phyloP scores from a whole-genome alignment of 208 protist species.

The Trypanosoma melophagium region DNA sequence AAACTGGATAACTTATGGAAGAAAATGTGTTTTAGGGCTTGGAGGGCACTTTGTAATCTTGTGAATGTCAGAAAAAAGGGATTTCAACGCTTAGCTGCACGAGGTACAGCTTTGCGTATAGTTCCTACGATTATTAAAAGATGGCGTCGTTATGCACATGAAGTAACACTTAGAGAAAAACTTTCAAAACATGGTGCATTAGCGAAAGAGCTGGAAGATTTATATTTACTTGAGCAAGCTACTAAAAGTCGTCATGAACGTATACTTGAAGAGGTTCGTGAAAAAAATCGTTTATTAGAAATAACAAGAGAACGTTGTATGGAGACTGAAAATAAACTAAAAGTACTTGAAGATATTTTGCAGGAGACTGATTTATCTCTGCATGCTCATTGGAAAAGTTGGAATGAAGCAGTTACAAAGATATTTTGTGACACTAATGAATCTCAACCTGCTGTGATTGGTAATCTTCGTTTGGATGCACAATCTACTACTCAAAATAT shows the following conservation, averaged over 20 bases:
- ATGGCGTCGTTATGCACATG: constrained; percentile 82
- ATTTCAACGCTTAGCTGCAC: constrained; percentile 56
- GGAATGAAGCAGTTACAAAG: constrained; percentile 47
- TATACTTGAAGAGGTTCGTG: constrained; percentile 62
- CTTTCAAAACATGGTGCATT: constrained; percentile 42
- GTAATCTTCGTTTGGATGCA: constrained; percentile 31
- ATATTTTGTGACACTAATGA: constrained; percentile 69
- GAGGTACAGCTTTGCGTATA: constrained; percentile 41
- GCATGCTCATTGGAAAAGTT: constrained; percentile 65
- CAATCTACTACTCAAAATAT: constrained; percentile 64
- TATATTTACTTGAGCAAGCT: constrained; percentile 62
- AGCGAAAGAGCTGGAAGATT: constrained; percentile 63
- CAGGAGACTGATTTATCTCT: constrained; percentile 57
- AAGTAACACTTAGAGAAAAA: constrained; percentile 62
- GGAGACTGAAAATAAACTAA: constrained; percentile 45
- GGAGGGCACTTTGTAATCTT: constrained; percentile 62
- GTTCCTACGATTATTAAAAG: constrained; percentile 50
- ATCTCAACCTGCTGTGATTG: constrained; percentile 30
- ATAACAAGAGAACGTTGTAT: constrained; percentile 39
- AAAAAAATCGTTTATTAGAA: constrained; percentile 66
- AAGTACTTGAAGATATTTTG: constrained; percentile 52
- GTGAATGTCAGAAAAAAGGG: constrained; percentile 54
- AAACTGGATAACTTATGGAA: constrained; percentile 74
- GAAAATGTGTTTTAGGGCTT: constrained; percentile 84
- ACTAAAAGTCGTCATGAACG: constrained; percentile 65